Evolutionary conservation across 2,329 filamentous ascomycete genomes (phyloP), one percentile per base, ranked within the genome.

Genomic region (Alternaria consortialis): DNA sequence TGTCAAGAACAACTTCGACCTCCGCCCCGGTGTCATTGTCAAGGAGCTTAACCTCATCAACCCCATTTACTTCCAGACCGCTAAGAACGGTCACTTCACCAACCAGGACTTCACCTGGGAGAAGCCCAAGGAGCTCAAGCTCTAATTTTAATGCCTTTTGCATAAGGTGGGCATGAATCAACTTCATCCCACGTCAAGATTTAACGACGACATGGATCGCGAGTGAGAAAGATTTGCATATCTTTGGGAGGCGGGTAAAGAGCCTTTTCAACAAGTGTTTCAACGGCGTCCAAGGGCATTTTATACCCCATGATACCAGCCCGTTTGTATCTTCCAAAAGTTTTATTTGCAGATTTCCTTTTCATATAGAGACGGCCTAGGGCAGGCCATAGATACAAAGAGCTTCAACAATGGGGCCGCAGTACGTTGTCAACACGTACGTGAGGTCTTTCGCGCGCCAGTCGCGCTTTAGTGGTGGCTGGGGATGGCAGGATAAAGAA

Each of bases 1-100:
- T 82, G 94, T 99, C 85, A 87, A 88, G 77, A 86, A 90, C 79
- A 98, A 99, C 91, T 99, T 99, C 80, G 94, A 99, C 85, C 89
- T 99, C 82, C 90, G 95, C 78, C 95, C 95, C 60, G 95, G 95
- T 90, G 93, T 97, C 81, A 98, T 99, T 77, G 95, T 98, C 84
- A 93, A 93, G 86, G 94, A 97, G 85, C 91, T 99, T 70, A 91
- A 95, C 84, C 88, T 99, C 70, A 91, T 89, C 82, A 93, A 93
- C 84, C 95, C 95, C 80, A 97, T 98, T 86, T 99, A 99, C 90
- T 89, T 89, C 88, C 88, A 94, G 86, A 99, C 95, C 60, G 95
- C 95, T 84, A 97, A 97, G 92, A 98, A 98, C 85, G 95, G 95
- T 76, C 95, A 99, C 89, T 99, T 99, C 84, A 97, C 93, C 84